Conservation (phyloP, 345 rosid genomes). For the Hibiscus mutabilis region DNA sequence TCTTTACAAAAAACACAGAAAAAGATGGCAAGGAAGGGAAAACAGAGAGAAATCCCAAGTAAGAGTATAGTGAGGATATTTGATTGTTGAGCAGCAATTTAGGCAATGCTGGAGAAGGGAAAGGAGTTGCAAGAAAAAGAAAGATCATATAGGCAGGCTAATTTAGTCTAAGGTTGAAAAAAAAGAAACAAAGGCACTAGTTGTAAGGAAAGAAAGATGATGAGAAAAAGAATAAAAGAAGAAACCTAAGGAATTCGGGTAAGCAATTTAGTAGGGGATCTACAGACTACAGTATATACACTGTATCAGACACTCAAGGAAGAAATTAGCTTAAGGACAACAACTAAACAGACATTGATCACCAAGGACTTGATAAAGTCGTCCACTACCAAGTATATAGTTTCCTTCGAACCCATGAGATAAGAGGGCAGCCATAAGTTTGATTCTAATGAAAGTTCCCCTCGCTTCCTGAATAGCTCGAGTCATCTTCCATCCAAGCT, state of each 20-base stretch:
- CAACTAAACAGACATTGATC: not conserved
- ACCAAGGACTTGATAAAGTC: not conserved
- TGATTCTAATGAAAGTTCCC: conserved; percentile 7
- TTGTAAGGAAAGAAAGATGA: not conserved
- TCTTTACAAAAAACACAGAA: conserved; percentile 51
- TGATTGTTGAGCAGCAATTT: conserved; percentile 24
- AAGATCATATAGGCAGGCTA: conserved; percentile 14
- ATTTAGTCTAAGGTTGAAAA: not conserved
- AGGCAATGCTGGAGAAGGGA: conserved; percentile 3
- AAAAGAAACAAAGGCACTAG: conserved; percentile 9
- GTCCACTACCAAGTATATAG: conserved; percentile 3
- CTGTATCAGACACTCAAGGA: conserved; percentile 10
- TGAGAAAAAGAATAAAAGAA: conserved; percentile 7
- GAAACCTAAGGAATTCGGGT: conserved; percentile 13
- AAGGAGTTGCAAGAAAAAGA: not conserved
- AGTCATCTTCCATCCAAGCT: conserved; percentile 20
- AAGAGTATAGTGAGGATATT: conserved; percentile 17
- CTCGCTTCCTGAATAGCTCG: conserved; percentile 7
- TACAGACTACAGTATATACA: conserved; percentile 34
- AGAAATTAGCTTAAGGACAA: conserved; percentile 17
- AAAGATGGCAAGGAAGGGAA: conserved; percentile 37
- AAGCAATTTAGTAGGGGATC: conserved; percentile 22
- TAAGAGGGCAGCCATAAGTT: conserved; percentile 3
- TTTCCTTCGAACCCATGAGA: conserved; percentile 5
- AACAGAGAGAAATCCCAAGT: conserved; percentile 22